Conservation (phyloP, 371 early-diverging fungal genomes). For the Choanephora cucurbitarum region DNA sequence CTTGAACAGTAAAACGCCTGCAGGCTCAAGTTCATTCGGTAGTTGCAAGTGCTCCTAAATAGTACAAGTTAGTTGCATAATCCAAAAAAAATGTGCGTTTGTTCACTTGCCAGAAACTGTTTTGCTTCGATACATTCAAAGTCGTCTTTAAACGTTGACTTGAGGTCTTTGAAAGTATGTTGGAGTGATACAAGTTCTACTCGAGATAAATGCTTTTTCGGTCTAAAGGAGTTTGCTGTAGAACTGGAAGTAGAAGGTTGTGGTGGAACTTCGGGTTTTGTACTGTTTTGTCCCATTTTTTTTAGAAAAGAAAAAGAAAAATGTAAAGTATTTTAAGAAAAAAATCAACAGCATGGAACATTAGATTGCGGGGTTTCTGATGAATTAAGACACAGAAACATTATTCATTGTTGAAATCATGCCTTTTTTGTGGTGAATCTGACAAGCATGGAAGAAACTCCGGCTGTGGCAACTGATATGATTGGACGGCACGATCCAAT, state of each 20-base stretch:
- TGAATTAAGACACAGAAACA: too few relatives aligned
- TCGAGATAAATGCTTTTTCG: constrained; percentile 22
- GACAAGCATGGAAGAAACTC: too few relatives aligned
- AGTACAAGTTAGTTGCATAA: background rate
- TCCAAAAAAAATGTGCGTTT: too few relatives aligned
- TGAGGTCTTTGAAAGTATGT: constrained; percentile 36
- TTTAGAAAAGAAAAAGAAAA: background rate
- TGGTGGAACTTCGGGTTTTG: constrained; percentile 6
- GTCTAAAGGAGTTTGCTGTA: constrained; percentile 13
- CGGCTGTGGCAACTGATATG: too few relatives aligned
- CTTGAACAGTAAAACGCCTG: constrained; percentile 46
- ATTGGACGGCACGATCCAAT: too few relatives aligned
- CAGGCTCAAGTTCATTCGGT: constrained; percentile 38
- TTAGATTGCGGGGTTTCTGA: too few relatives aligned
- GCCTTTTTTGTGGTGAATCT: too few relatives aligned
- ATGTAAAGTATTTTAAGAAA: background rate
- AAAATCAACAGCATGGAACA: too few relatives aligned
- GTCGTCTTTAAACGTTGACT: constrained; percentile 32
- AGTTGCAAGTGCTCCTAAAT: constrained; percentile 40
- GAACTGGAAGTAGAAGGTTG: constrained; percentile 2
- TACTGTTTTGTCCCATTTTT: constrained; percentile 21
- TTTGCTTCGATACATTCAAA: constrained; percentile 48
- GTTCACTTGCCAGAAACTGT: constrained; percentile 39
- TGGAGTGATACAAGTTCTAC: constrained; percentile 37
- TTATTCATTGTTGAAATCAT: too few relatives aligned